These are phyloP conservation scores for Mycena polygramma DNA, from an alignment of 768 basidiomycete genomes.

Conservation along the genomic window DNA sequence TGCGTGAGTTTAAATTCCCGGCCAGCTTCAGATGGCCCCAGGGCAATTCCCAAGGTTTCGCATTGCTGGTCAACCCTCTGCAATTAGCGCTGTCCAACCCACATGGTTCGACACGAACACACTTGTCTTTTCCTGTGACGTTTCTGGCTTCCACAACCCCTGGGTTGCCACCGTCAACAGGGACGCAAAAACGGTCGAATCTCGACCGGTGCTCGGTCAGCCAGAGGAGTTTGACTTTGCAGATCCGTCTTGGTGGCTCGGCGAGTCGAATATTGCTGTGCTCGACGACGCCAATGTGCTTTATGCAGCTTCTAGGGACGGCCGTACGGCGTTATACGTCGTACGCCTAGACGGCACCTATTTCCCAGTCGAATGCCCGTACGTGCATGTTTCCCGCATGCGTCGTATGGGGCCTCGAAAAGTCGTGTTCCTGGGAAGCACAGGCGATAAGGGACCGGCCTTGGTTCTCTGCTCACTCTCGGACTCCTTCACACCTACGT, in stretches of 20 bases:
- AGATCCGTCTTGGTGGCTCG: constrained; percentile 27
- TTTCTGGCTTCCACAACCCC: constrained; percentile 67
- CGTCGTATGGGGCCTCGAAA: constrained; percentile 40
- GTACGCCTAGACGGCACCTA: constrained; percentile 42
- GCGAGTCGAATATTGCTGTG: constrained; percentile 17
- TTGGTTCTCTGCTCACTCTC: constrained; percentile 23
- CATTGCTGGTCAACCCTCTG: constrained; percentile 10
- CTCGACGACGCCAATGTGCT: constrained; percentile 22
- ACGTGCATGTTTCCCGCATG: constrained; percentile 43
- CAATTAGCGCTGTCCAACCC: constrained; percentile 20
- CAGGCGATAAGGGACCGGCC: constrained; percentile 40
- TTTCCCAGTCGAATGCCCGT: constrained; percentile 45
- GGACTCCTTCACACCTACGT: constrained; percentile 1
- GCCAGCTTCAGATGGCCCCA: not conserved
- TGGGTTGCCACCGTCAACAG: constrained; percentile 43
- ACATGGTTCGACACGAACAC: constrained; percentile 40
- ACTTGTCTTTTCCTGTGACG: constrained; percentile 65
- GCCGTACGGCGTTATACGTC: constrained; percentile 46
- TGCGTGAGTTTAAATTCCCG: too few species aligned
- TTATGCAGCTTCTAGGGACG: constrained; percentile 47
- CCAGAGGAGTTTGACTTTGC: constrained; percentile 41
- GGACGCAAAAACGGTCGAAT: not conserved
- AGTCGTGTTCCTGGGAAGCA: constrained; percentile 49
- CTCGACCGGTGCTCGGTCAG: not conserved
- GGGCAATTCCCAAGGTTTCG: not conserved